Percentiles rank a stretch among this genome's conserved stretches.
Conservation (phyloP, 2,329 filamentous ascomycete genomes). For the Microdochium nivale region DNA sequence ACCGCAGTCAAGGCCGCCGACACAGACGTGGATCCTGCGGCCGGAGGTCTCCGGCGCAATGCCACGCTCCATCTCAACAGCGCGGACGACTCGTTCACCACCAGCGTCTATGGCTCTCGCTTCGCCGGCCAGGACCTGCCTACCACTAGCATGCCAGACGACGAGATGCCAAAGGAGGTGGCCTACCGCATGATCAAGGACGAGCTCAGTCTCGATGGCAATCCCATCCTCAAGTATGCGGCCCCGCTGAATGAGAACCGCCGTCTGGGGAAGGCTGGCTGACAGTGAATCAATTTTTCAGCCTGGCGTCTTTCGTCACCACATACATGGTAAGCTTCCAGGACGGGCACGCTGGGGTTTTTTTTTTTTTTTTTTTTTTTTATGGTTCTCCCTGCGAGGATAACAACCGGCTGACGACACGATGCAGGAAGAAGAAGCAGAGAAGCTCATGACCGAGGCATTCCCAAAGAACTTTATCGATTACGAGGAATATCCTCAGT, state of each 20-base stretch:
- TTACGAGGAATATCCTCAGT: conserved; percentile 77
- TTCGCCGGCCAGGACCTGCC: conserved; percentile 79
- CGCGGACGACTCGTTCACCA: conserved; percentile 53
- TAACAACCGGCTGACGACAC: neutral
- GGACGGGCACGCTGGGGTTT: neutral
- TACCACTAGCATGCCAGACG: conserved; percentile 76
- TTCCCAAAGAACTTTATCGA: conserved; percentile 96
- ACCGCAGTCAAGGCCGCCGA: conserved; percentile 27
- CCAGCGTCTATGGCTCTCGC: conserved; percentile 79
- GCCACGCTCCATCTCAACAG: conserved; percentile 38
- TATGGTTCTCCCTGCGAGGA: neutral
- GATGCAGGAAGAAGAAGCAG: conserved; percentile 76
- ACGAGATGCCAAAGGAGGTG: conserved; percentile 82
- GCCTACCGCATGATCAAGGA: conserved; percentile 98
- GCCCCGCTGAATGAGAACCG: neutral
- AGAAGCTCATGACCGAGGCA: conserved; percentile 89
- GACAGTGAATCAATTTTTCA: conserved; percentile 22
- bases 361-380: no score
- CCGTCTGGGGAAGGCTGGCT: neutral
- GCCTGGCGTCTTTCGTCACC: conserved; percentile 86
- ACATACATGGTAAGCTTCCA: conserved; percentile 71
- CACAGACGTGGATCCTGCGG: conserved; percentile 6
- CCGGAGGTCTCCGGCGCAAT: conserved; percentile 24
- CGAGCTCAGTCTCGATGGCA: conserved; percentile 83
- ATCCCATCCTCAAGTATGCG: conserved; percentile 72